Evolutionary conservation across 176 grass and related monocot genomes (phyloP), one percentile per base, ranked within the genome.

Genomic region (Oryza glumipatula): DNA sequence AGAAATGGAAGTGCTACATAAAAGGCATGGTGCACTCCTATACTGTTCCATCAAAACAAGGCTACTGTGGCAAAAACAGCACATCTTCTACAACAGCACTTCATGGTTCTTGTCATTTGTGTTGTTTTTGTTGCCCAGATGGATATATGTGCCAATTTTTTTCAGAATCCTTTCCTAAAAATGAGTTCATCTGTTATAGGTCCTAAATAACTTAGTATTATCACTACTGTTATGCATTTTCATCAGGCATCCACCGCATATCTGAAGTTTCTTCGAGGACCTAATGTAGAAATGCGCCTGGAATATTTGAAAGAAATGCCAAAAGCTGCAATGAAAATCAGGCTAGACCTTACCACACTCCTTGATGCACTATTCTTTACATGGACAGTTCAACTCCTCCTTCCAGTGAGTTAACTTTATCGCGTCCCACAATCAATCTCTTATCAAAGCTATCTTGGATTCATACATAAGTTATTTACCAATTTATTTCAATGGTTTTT

Each of bases 251-350:
- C 89, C 70, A 76, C 70, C 76, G 61, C 92, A 74, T 94, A 87
- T 70, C 64, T 94, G 6, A 82, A 79, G 23, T 7, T 89, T 76
- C 17, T 75, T 2, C 3, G 0, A 67, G 77, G 84, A 71, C 21
- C 15, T 22, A 81, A 76, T 21, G 12, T 1, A 2, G 73, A 87
- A 19, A 92, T 92, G 60, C 83, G 38, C 65, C 67, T 94, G 7
- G 41, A 92, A 52, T 94, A 67, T 83, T n/a, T 83, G 17, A 87
- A 92, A 74, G 89, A 94, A 73, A 92, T 89, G 92, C 89, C 92
- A 44, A 94, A 89, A 88, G 65, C 77, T 78, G 89, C 81, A 73
- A 32, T 33, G 8, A 78, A 69, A 65, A 15, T 72, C 24, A 78
- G 68, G 19, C 70, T 94, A 6, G 84, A 89, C 60, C n/a, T 89